A percentile compares a stretch with the other conserved stretches of the same genome.
Conservation (phyloP, 1,284 basidiomycete genomes). For the Sanghuangporus weigelae region DNA sequence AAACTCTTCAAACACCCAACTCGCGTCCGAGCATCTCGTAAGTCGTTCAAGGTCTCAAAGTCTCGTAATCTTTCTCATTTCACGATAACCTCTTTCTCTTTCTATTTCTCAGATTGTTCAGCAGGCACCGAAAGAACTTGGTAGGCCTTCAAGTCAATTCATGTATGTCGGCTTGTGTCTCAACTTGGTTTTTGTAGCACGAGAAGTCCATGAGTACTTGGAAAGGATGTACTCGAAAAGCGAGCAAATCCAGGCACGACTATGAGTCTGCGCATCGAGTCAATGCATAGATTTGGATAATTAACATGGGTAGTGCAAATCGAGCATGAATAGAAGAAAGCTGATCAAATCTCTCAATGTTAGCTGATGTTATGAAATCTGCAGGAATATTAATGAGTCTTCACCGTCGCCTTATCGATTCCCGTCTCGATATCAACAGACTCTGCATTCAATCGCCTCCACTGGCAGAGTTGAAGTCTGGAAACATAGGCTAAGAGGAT, state of each 20-base stretch:
- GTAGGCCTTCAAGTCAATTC: constrained; percentile 17
- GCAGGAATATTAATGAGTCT: too few species aligned
- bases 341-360: too few species aligned
- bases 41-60: constrained; percentile 20
- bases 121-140: constrained; percentile 26
- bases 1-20: constrained; percentile 55
- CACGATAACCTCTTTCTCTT: not conserved
- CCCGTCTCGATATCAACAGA: too few species aligned
- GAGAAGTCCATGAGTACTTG: constrained; percentile 7
- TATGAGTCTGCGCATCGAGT: not conserved
- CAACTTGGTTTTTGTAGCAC: not conserved
- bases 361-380: too few species aligned
- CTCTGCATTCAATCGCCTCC: too few species aligned
- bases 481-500: too few species aligned
- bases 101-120: constrained; percentile 23
- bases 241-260: not conserved
- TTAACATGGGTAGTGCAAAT: too few species aligned
- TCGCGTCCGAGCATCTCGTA: constrained; percentile 59
- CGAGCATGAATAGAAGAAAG: too few species aligned
- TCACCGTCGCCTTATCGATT: too few species aligned
- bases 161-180: not conserved
- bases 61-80: not conserved
- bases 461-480: too few species aligned
- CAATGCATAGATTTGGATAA: too few species aligned
- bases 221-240: not conserved